These are phyloP conservation scores for Pyronema omphalodes DNA, from an alignment of 495 filamentous ascomycete species.

Conservation along the genomic window DNA sequence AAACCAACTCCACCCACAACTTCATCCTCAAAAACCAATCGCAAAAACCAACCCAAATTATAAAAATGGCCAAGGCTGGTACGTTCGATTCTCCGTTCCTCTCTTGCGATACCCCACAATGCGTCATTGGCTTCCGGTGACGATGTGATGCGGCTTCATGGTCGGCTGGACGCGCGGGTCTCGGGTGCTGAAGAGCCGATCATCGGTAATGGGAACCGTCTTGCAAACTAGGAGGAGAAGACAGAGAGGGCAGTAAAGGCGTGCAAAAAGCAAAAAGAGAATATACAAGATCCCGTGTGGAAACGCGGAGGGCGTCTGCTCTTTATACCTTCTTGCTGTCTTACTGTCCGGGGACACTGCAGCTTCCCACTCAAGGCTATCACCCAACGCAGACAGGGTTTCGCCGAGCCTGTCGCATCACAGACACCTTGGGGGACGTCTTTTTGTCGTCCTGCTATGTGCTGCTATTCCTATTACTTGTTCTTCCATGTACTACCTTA, in stretches of 20 bases:
- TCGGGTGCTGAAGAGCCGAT: neutral
- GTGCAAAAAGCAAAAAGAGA: neutral
- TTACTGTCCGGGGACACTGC: neutral
- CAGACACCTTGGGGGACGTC: slow-evolving; percentile 4
- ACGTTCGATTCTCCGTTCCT: slow-evolving; percentile 27
- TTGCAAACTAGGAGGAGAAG: neutral
- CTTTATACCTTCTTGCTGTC: neutral
- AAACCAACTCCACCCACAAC: too few species aligned
- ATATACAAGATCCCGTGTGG: neutral
- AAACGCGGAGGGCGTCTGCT: neutral
- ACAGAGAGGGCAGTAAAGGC: too few species aligned
- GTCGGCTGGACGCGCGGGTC: neutral
- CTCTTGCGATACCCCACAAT: neutral
- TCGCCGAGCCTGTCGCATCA: neutral
- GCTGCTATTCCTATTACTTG: neutral
- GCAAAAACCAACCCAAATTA: neutral
- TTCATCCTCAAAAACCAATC: neutral
- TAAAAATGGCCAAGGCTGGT: slow-evolving; percentile 94
- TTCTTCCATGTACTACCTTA: neutral
- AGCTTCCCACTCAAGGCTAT: neutral
- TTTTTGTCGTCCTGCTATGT: neutral
- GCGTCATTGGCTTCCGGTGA: neutral
- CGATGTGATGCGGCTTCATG: neutral
- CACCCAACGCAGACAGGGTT: neutral
- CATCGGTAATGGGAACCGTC: neutral